Evolutionary conservation across 805 yeast genomes (phyloP).

Genomic region (Candida bentonensis): DNA sequence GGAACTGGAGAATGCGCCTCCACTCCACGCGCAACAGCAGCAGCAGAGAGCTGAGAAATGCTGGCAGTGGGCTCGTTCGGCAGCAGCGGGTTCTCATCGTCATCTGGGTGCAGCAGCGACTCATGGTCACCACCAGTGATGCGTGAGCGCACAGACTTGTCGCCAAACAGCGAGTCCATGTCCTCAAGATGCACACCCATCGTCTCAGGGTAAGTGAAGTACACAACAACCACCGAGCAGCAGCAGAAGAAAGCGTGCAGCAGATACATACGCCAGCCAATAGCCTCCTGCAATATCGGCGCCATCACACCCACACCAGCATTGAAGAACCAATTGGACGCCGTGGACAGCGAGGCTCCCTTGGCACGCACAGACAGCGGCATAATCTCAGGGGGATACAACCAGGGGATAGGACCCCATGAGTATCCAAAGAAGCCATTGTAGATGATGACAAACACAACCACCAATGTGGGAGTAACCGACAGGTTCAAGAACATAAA

Average conservation of each 20-base stretch:
- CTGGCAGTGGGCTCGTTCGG: conserved; percentile 7
- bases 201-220: conserved; percentile 72
- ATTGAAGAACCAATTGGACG: conserved; percentile 87
- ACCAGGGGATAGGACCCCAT: conserved; percentile 95
- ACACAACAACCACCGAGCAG: conserved; percentile 59
- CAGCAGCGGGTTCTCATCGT: conserved; percentile 4
- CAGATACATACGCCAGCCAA: conserved; percentile 69
- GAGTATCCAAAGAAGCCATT: conserved; percentile 75
- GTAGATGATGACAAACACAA: conserved; percentile 59
- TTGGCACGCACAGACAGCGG: conserved; percentile 77
- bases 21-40: conserved; percentile 10
- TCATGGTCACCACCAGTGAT: conserved; percentile 15
- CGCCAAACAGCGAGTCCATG: conserved; percentile 84
- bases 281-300: conserved; percentile 64
- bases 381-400: conserved; percentile 71
- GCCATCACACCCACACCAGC: conserved; percentile 87
- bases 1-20: neutral
- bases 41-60: conserved; percentile 16
- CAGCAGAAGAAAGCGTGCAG: conserved; percentile 71
- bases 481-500: conserved; percentile 37
- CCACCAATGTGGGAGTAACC: conserved; percentile 58
- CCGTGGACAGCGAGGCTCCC: conserved; percentile 83
- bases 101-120: conserved; percentile 5
- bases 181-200: conserved; percentile 81
- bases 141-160: conserved; percentile 24